Evolutionary conservation across 2,329 filamentous ascomycete species (phyloP).

Genomic region (Colletotrichum tropicicola): DNA sequence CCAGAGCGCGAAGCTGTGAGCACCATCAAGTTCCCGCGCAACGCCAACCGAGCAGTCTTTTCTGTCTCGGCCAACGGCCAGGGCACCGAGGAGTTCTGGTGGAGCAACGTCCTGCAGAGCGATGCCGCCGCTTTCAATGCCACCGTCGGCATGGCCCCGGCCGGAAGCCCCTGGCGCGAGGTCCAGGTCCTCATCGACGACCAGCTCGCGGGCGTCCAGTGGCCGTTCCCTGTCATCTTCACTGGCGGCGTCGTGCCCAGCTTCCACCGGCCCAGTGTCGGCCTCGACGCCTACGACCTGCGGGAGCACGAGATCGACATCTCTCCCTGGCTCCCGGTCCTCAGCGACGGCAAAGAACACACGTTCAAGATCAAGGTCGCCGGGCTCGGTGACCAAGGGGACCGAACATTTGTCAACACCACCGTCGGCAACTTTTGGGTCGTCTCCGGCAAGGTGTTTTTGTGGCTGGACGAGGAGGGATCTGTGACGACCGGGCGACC

Average conservation of each 20-base stretch:
- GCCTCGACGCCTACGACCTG: slow-evolving; percentile 81
- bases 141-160: slow-evolving; percentile 66
- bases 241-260: slow-evolving; percentile 82
- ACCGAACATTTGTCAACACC: slow-evolving; percentile 56
- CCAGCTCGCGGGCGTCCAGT: slow-evolving; percentile 75
- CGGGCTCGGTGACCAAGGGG: slow-evolving; percentile 67
- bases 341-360: slow-evolving; percentile 73
- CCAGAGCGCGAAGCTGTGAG: slow-evolving; percentile 70
- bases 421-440: slow-evolving; percentile 76
- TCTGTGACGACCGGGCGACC: slow-evolving; percentile 61
- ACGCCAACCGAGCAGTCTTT: slow-evolving; percentile 75
- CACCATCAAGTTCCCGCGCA: slow-evolving; percentile 69
- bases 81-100: slow-evolving; percentile 84
- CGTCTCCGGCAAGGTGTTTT: slow-evolving; percentile 80
- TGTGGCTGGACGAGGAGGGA: slow-evolving; percentile 70
- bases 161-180: slow-evolving; percentile 80
- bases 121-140: slow-evolving; percentile 66
- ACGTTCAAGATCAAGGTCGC: slow-evolving; percentile 74
- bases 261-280: slow-evolving; percentile 81
- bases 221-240: slow-evolving; percentile 86
- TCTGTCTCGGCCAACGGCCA: slow-evolving; percentile 83
- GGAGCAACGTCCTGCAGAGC: slow-evolving; percentile 76
- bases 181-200: slow-evolving; percentile 81
- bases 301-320: slow-evolving; percentile 85
- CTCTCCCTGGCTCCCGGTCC: slow-evolving; percentile 75